A percentile compares a stretch with the other conserved stretches of the same genome.
Conservation (phyloP, 2,329 filamentous ascomycete genomes). For the Arthroderma sp. region DNA sequence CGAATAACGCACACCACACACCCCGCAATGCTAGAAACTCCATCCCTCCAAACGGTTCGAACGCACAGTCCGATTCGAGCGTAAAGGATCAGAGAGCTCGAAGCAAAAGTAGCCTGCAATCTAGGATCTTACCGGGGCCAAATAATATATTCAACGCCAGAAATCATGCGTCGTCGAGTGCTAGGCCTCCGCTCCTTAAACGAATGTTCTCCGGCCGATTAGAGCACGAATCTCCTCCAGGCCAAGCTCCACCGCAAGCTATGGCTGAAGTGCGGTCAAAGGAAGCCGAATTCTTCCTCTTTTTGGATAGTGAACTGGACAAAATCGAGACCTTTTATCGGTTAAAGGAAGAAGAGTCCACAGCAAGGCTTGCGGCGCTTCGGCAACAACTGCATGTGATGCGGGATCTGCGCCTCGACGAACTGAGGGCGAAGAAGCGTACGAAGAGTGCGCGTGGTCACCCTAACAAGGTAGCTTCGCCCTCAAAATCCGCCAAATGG, state of each 20-base stretch:
- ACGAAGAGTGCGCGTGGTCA: constrained; percentile 3
- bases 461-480: constrained; percentile 7
- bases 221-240: constrained; percentile 27
- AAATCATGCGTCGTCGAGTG: not conserved
- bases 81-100: not conserved
- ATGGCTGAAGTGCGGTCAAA: constrained; percentile 55
- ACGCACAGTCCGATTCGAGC: not conserved
- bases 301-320: constrained; percentile 69
- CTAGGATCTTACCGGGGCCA: constrained; percentile 8
- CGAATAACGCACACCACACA: constrained; percentile 17
- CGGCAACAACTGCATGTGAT: constrained; percentile 84
- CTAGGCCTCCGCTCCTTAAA: constrained; percentile 23
- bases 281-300: constrained; percentile 75
- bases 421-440: constrained; percentile 44
- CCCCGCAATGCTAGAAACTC: not conserved
- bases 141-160: constrained; percentile 12
- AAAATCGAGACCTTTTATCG: constrained; percentile 90
- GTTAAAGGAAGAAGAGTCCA: constrained; percentile 75
- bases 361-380: constrained; percentile 54
- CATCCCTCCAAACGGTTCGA: not conserved
- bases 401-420: constrained; percentile 67
- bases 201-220: constrained; percentile 24
- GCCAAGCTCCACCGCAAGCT: constrained; percentile 41
- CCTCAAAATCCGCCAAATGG: constrained; percentile 19
- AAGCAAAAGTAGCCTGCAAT: constrained; percentile 1